Evolutionary conservation across 805 yeast genomes (phyloP).

Genomic region (Ogataea methanolica): DNA sequence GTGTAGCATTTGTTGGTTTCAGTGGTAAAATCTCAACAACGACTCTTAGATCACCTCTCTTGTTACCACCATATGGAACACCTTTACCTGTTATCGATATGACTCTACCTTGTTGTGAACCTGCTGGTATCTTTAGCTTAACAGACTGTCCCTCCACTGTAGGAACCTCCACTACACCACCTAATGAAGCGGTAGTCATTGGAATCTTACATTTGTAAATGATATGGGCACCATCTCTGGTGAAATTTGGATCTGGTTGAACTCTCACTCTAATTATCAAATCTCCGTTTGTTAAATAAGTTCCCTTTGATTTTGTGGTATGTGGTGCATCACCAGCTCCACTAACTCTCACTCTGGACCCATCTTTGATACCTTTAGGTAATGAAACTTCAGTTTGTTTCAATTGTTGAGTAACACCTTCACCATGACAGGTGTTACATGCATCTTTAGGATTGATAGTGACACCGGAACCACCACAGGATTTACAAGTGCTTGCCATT

Average conservation of each 20-base stretch:
- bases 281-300: slow-evolving; percentile 76
- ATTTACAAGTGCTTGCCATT: slow-evolving; percentile 87
- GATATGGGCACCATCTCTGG: slow-evolving; percentile 63
- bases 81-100: slow-evolving; percentile 84
- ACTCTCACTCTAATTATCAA: slow-evolving; percentile 78
- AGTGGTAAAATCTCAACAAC: slow-evolving; percentile 65
- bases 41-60: slow-evolving; percentile 80
- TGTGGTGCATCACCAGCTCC: slow-evolving; percentile 91
- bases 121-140: slow-evolving; percentile 76
- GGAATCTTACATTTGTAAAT: slow-evolving; percentile 64
- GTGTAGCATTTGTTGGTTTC: slow-evolving; percentile 77
- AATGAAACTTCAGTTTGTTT: slow-evolving; percentile 77
- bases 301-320: slow-evolving; percentile 66
- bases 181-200: slow-evolving; percentile 94
- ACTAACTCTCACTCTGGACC: slow-evolving; percentile 75
- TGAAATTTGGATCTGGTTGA: slow-evolving; percentile 65
- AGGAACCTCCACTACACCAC: slow-evolving; percentile 89
- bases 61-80: slow-evolving; percentile 56
- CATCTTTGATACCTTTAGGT: slow-evolving; percentile 87
- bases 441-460: slow-evolving; percentile 60
- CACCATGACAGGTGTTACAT: slow-evolving; percentile 82
- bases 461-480: slow-evolving; percentile 89
- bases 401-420: slow-evolving; percentile 68
- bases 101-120: slow-evolving; percentile 72
- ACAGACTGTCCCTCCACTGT: slow-evolving; percentile 72